Base-by-base conservation (phyloP, 345 rosid genomes). In the Camelina neglecta region DNA sequence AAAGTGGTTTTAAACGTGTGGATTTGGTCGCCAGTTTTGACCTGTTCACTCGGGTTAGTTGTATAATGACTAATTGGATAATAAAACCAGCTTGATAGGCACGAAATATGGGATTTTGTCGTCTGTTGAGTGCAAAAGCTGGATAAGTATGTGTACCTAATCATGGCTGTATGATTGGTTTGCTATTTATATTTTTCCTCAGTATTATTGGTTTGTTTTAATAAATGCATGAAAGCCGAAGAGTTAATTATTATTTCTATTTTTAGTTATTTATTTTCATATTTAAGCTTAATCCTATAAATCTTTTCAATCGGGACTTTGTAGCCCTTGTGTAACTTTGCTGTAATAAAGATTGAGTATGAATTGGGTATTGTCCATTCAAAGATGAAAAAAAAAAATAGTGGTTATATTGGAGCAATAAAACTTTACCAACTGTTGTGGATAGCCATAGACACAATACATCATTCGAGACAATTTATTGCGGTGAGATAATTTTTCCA, bases 61-160 rank as follows among this genome's bases (percentile, higher is more conserved):
- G 58, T 23, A 23, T 53, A 53, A 53, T 23, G 33, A 53, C n/a
- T 47, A 47, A 72, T 57, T 74, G 59, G 58, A 48, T 48, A 48
- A 57, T 57, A 74, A 74, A 29, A 29, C 31, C 31, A 29, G 4
- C 31, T 29, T 29, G 42, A 11, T 10, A 50, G 2, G 16, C 65
- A 57, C 18, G 23, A 35, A 31, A 47, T 21, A 2, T 20, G 71
- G 15, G 60, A 50, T 75, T 38, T 67, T 67, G 61, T 67, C 72
- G n/a, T 54, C 18, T 73, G 38, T 35, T 49, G 45, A 59, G 35
- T 59, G 39, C n/a, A 57, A 56, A 4, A 58, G 78, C 51, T 74
- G 53, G 67, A 48, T 65, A 36, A 23, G 60, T 74, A 23, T 59
- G 75, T 59, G 55, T 58, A 67, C 33, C 5, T 47, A 48, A 66